These are phyloP conservation scores for Corrigiola litoralis DNA, from an alignment of 179 eudicot genomes.

Conservation along the genomic window DNA sequence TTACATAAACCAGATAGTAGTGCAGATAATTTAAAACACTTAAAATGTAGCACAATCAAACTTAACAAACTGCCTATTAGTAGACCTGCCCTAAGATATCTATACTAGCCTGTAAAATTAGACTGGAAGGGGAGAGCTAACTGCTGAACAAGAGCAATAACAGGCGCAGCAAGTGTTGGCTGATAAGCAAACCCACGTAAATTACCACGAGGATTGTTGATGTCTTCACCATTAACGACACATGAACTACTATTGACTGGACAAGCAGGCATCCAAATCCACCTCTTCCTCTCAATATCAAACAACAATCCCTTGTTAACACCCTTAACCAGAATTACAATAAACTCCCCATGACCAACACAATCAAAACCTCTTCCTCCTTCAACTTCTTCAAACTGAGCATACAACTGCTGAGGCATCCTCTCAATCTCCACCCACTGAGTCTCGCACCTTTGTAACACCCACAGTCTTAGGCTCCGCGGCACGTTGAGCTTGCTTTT, in stretches of 20 bases:
- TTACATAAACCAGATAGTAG: too few species aligned
- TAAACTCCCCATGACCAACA: slow-evolving; percentile 65
- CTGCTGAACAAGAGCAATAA: slow-evolving; percentile 67
- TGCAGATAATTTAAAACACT: too few species aligned
- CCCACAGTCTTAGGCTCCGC: slow-evolving; percentile 69
- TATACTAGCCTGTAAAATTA: not conserved
- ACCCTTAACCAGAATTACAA: slow-evolving; percentile 46
- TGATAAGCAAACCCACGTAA: slow-evolving; percentile 76
- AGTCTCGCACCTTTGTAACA: slow-evolving; percentile 52
- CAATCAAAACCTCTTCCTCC: slow-evolving; percentile 60
- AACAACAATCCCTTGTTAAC: slow-evolving; percentile 56
- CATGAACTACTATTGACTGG: slow-evolving; percentile 18
- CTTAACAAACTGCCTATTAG: too few species aligned
- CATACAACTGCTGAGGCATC: slow-evolving; percentile 80
- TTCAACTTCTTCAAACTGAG: slow-evolving; percentile 63
- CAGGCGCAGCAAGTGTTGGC: slow-evolving; percentile 79
- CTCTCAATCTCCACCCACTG: slow-evolving; percentile 85
- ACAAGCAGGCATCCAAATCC: slow-evolving; percentile 79
- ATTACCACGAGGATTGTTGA: not conserved
- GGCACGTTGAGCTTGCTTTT: slow-evolving; percentile 92
- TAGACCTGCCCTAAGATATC: too few species aligned
- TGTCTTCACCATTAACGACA: not conserved
- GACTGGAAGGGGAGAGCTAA: slow-evolving; percentile 46
- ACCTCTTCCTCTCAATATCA: slow-evolving; percentile 50
- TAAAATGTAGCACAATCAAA: not conserved